Base-by-base conservation (phyloP, 2,329 filamentous ascomycete species). In the Fusarium camptoceras region DNA sequence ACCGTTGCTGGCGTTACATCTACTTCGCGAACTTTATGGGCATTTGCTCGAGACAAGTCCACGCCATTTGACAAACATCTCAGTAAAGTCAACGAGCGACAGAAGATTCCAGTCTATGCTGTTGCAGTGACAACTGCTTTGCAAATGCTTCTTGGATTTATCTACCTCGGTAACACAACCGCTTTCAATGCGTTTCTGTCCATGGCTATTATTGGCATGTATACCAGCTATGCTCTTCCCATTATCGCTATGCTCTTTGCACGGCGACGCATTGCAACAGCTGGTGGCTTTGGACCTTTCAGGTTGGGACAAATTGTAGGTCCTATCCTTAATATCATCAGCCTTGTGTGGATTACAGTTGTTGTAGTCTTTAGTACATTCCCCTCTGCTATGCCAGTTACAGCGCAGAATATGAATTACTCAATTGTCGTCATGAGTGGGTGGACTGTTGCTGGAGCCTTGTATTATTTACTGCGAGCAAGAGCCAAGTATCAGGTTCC, bases 331-430 rank as follows among this genome's bases (percentile, higher is more conserved):
- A 86, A 86, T 28, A n/a, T 79, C 1, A 56, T 84, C 9, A 78
- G 82, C 1, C 73, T 82, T 18, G 57, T 79, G 3, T 87, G 83
- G 83, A 78, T 85, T 22, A 44, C 78, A 0, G 63, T 86, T 9
- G 81, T 81, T 0, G 80, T 83, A 37, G 63, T 84, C 2, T 83
- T 86, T 42, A 83, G 83, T 68, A 83, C 78, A 1, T 83, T 86
- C 37, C 84, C 83, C 1, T 77, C 76, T 2, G 58, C 72, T 0
- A 75, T 81, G 71, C 84, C 83, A 0, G 80, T 83, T 0, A 81
- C 80, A 2, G 59, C 78, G 0, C 76, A 81, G 37, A 83, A 79
- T 18, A 85, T 86, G 82, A 86, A 85, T 44, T 85, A 85, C 58
- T 78, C 79, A 0, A 77, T 77, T 34, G 81, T 83, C 0, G 82